These are phyloP conservation scores for Durio zibethinus DNA, from an alignment of 345 rosid species.

Conservation along the genomic window DNA sequence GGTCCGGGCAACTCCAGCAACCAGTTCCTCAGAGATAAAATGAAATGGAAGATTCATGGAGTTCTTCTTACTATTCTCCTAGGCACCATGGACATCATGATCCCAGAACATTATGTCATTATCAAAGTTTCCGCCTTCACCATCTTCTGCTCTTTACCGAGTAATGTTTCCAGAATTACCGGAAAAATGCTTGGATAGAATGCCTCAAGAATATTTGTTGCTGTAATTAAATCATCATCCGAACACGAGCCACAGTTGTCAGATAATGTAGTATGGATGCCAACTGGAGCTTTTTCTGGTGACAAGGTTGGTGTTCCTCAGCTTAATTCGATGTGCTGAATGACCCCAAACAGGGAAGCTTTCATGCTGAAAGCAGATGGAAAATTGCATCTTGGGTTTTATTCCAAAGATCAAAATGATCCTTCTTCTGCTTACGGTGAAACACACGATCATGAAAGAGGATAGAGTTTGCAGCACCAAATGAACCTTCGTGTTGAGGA, in stretches of 20 bases:
- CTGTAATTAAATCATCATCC: conserved; percentile 56
- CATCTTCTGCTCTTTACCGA: conserved; percentile 66
- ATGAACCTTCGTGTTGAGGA: conserved; percentile 59
- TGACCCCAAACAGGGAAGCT: conserved; percentile 53
- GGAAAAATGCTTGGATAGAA: conserved; percentile 60
- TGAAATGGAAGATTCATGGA: conserved; percentile 76
- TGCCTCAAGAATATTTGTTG: conserved; percentile 67
- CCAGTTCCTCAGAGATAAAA: conserved; percentile 56
- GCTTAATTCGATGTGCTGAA: conserved; percentile 44
- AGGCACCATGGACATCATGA: conserved; percentile 78
- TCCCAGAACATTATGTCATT: conserved; percentile 55
- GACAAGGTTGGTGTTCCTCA: conserved; percentile 61
- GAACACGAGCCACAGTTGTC: conserved; percentile 57
- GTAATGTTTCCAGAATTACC: conserved; percentile 63
- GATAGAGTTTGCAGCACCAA: conserved; percentile 69
- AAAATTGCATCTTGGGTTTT: conserved; percentile 48
- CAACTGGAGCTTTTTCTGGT: conserved; percentile 51
- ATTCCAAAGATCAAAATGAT: conserved; percentile 55
- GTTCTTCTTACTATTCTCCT: conserved; percentile 79
- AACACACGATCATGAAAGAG: conserved; percentile 61
- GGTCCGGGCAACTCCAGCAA: conserved; percentile 40
- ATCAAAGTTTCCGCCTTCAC: conserved; percentile 69
- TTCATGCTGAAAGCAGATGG: conserved; percentile 53
- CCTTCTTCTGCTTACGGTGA: conserved; percentile 44
- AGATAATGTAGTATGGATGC: conserved; percentile 74